Base-by-base conservation (phyloP, 805 yeast genomes). In the Tetrapisispora pingtungensis region DNA sequence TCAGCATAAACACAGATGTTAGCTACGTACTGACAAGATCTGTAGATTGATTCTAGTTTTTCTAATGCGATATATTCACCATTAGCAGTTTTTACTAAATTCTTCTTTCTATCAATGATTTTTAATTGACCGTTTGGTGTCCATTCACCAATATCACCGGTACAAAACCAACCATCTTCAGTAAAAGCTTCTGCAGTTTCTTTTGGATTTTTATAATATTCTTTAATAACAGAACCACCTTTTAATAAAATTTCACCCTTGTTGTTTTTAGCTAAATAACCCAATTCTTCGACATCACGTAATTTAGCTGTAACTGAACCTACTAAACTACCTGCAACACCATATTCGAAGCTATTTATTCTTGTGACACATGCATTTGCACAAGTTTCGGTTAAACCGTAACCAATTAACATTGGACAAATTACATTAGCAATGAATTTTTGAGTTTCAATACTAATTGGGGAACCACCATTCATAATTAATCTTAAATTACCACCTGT, bases 1-100 rank as follows among this genome's bases (percentile, higher is more conserved):
- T 93, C 97, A 40, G 97, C 97, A 62, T 89, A 90, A 50, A 88
- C 89, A 68, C 97, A 89, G 50, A 90, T 71, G 70, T 93, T 90
- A 43, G 71, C 67, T 32, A 90, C 93, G 51, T 73, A 71, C 36
- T 77, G 68, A 65, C 83, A 83, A 27, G 96, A 82, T 68, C 97
- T 78, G 72, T 93, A 93, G 41, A 84, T 73, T 10, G 95, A 75
- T 69, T 93, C 98, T 53, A 93, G 71, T 68, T 89, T 89, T 69
- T 93, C 98, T 58, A 93, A 74, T 4, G 98, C 98, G 65, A 93
- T 86, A 67, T 93, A 93, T 71, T 93, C 98, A 68, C 98, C 98
- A 64, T 93, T 90, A 58, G 77, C 73, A 17, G 98, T 93, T 75
- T 93, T 93, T 56, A 93, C 95, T 66, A 93, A 74, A 65, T 93